These are phyloP conservation scores for Pyricularia grisea DNA, from an alignment of 2,329 filamentous ascomycete species.

Conservation along the genomic window DNA sequence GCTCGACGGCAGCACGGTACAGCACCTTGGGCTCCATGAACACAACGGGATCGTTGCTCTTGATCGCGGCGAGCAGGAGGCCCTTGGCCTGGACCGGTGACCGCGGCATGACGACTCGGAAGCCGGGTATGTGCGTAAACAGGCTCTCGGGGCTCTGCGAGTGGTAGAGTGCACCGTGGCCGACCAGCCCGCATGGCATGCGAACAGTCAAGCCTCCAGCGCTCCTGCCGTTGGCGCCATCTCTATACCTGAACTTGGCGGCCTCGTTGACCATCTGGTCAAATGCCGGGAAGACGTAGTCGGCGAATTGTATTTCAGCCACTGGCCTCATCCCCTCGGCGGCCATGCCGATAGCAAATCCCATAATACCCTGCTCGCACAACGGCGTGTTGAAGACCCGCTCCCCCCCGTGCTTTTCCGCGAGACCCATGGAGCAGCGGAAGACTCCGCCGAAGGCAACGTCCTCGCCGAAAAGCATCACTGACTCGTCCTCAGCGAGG, in stretches of 20 bases:
- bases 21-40: slow-evolving; percentile 94
- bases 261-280: slow-evolving; percentile 93
- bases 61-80: slow-evolving; percentile 66
- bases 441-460: slow-evolving; percentile 97
- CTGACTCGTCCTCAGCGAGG: slow-evolving; percentile 72
- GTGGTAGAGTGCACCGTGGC: slow-evolving; percentile 81
- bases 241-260: slow-evolving; percentile 76
- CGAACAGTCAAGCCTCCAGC: slow-evolving; percentile 75
- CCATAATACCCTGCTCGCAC: slow-evolving; percentile 88
- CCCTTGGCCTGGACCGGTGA: slow-evolving; percentile 86
- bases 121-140: slow-evolving; percentile 79
- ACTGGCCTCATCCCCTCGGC: slow-evolving; percentile 88
- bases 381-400: slow-evolving; percentile 95
- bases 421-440: slow-evolving; percentile 82
- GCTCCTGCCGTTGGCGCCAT: slow-evolving; percentile 45
- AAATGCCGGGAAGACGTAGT: slow-evolving; percentile 88
- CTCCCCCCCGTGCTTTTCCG: slow-evolving; percentile 76
- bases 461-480: slow-evolving; percentile 91
- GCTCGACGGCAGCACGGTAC: slow-evolving; percentile 84
- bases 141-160: slow-evolving; percentile 82
- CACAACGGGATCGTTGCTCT: slow-evolving; percentile 75
- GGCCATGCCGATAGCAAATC: slow-evolving; percentile 84
- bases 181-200: slow-evolving; percentile 86
- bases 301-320: slow-evolving; percentile 92
- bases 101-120: slow-evolving; percentile 77